These are phyloP conservation scores for Colletotrichum destructivum DNA, from an alignment of 2,329 filamentous ascomycete species.

Conservation along the genomic window DNA sequence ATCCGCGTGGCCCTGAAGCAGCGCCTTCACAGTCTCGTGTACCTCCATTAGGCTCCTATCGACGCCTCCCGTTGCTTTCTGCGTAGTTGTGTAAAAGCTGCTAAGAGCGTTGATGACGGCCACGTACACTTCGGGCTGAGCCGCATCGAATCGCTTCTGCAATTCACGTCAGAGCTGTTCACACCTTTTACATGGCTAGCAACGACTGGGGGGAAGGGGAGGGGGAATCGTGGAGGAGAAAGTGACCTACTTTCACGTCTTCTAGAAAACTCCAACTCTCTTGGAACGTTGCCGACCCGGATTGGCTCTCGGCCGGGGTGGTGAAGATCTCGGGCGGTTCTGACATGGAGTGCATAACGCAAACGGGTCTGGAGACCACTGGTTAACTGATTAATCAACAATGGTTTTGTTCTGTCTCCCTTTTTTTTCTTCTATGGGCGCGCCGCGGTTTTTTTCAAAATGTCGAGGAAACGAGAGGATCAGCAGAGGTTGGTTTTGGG, in stretches of 20 bases:
- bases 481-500: neutral
- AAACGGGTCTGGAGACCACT: neutral
- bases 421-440: no score
- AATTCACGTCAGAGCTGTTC: neutral
- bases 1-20: slow-evolving; percentile 29
- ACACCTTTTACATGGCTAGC: neutral
- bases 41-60: slow-evolving; percentile 15
- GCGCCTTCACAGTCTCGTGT: slow-evolving; percentile 11
- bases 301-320: neutral
- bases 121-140: slow-evolving; percentile 32
- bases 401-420: no score
- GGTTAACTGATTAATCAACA: neutral
- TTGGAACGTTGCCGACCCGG: slow-evolving; percentile 13
- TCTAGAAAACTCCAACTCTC: slow-evolving; percentile 30
- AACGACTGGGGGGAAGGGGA: neutral
- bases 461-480: no score
- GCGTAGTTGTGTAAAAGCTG: slow-evolving; percentile 10
- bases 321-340: slow-evolving; percentile 1
- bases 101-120: slow-evolving; percentile 30
- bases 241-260: slow-evolving; percentile 30
- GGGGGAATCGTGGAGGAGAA: neutral
- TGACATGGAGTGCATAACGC: neutral
- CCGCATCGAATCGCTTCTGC: slow-evolving; percentile 31
- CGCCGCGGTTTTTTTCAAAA: no score
- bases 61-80: neutral